These are phyloP conservation scores for Verticillium tricorpus DNA, from an alignment of 2,329 filamentous ascomycete species.

Conservation along the genomic window DNA sequence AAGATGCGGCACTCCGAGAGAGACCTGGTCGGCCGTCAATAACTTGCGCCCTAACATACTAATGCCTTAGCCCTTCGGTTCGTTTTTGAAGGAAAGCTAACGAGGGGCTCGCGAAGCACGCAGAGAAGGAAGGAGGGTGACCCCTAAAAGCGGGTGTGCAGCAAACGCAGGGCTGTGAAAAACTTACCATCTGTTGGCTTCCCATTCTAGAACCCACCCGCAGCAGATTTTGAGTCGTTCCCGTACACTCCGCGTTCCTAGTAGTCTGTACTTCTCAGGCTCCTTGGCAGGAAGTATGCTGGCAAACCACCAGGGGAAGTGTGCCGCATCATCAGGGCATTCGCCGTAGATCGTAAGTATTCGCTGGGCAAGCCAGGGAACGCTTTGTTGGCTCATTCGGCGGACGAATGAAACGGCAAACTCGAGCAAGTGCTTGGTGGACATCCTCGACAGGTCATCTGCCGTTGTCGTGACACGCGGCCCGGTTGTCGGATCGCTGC, in stretches of 20 bases:
- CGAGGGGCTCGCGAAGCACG: neutral
- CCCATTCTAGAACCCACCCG: conserved; percentile 70
- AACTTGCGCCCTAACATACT: conserved; percentile 9
- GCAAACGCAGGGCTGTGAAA: neutral
- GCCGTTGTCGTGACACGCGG: conserved; percentile 9
- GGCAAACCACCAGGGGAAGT: conserved; percentile 89
- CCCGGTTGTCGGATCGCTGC: neutral
- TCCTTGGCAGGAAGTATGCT: conserved; percentile 75
- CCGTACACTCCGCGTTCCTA: conserved; percentile 71
- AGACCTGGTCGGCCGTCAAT: conserved; percentile 16
- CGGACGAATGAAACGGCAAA: conserved; percentile 63
- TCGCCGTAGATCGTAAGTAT: conserved; percentile 73
- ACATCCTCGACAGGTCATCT: conserved; percentile 47
- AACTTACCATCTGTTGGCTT: conserved; percentile 66
- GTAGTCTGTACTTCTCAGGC: conserved; percentile 71
- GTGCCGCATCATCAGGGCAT: conserved; percentile 68
- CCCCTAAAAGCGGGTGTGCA: neutral
- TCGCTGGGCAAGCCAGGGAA: conserved; percentile 69
- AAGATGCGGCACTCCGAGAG: conserved; percentile 15
- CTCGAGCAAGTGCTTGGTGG: conserved; percentile 67
- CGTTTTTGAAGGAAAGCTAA: conserved; percentile 13
- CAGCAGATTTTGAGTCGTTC: conserved; percentile 80
- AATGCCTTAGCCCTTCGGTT: conserved; percentile 15
- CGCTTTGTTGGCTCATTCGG: conserved; percentile 63
- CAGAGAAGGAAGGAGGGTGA: neutral